These are phyloP conservation scores for Scenedesmus sp. DNA, from an alignment of 163 green algal species.

Conservation along the genomic window DNA sequence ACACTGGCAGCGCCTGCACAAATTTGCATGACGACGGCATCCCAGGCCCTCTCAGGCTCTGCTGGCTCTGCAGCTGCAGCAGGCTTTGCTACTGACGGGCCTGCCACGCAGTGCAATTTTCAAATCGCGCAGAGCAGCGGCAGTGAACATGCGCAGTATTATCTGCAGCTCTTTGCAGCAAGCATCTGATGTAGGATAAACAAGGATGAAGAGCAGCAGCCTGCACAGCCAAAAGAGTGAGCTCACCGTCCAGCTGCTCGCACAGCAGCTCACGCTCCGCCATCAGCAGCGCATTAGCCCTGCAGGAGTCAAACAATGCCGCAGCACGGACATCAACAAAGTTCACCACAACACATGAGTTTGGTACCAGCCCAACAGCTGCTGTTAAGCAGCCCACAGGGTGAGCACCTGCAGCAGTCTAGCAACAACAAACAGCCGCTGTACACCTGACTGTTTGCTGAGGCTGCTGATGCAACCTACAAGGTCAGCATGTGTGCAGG, in stretches of 20 bases:
- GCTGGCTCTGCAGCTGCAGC: no score
- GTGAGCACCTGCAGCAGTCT: background rate
- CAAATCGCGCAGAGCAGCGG: no score
- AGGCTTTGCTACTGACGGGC: no score
- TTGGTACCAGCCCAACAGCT: background rate
- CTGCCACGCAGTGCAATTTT: no score
- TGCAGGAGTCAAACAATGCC: no score
- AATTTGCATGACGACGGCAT: no score
- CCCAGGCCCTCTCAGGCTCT: no score
- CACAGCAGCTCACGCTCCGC: slow-evolving; percentile 46
- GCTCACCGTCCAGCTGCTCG: slow-evolving; percentile 49
- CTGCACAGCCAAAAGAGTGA: background rate
- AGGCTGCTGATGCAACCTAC: background rate
- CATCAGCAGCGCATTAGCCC: slow-evolving; percentile 36
- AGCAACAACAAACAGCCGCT: background rate
- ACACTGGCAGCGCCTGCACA: no score
- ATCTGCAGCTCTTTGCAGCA: background rate
- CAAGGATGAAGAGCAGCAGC: background rate
- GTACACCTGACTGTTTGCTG: background rate
- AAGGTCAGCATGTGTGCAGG: background rate
- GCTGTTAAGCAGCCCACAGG: background rate
- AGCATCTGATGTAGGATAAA: background rate
- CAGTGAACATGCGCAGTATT: no score
- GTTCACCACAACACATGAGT: background rate
- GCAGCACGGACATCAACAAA: slow-evolving; percentile 7